phyloP scores from a whole-genome alignment of 768 basidiomycete species.

The Hericium alpestre region DNA sequence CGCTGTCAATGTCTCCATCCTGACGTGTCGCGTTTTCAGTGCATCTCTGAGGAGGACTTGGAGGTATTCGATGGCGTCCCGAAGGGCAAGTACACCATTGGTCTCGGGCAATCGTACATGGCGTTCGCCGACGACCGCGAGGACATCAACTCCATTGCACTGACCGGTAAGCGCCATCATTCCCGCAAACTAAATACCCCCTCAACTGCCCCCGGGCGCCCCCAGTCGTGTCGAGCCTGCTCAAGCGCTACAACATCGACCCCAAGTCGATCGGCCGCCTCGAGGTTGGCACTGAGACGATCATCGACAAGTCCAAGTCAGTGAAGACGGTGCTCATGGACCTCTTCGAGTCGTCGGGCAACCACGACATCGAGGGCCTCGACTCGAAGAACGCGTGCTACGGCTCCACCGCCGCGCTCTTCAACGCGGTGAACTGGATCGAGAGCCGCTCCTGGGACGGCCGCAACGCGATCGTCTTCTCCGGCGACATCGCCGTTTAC shows the following conservation, averaged over 20 bases:
- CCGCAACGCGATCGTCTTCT: slow-evolving; percentile 92
- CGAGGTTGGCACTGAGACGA: slow-evolving; percentile 97
- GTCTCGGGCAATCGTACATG: slow-evolving; percentile 96
- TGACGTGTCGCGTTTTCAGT: slow-evolving; percentile 32
- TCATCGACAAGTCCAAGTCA: slow-evolving; percentile 99
- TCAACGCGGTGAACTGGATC: slow-evolving; percentile 98
- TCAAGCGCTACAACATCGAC: slow-evolving; percentile 92
- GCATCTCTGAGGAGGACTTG: slow-evolving; percentile 91
- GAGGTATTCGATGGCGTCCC: slow-evolving; percentile 12
- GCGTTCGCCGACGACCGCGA: slow-evolving; percentile 97
- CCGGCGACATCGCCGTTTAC: slow-evolving; percentile 96
- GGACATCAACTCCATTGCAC: slow-evolving; percentile 95
- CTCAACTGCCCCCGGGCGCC: neutral
- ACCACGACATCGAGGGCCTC: slow-evolving; percentile 96
- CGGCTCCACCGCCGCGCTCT: slow-evolving; percentile 95
- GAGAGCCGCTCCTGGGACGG: slow-evolving; percentile 96
- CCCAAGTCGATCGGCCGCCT: slow-evolving; percentile 94
- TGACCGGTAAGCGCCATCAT: slow-evolving; percentile 61
- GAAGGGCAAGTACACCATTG: slow-evolving; percentile 97
- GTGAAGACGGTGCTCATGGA: slow-evolving; percentile 99
- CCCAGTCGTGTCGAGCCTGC: slow-evolving; percentile 75
- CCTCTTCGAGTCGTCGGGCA: slow-evolving; percentile 85
- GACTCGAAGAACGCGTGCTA: slow-evolving; percentile 99
- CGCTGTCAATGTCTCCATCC: neutral
- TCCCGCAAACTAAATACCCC: neutral